Evolutionary conservation across 495 filamentous ascomycete genomes (phyloP), one percentile per base, ranked within the genome.

Genomic region (Podospora appendiculata): DNA sequence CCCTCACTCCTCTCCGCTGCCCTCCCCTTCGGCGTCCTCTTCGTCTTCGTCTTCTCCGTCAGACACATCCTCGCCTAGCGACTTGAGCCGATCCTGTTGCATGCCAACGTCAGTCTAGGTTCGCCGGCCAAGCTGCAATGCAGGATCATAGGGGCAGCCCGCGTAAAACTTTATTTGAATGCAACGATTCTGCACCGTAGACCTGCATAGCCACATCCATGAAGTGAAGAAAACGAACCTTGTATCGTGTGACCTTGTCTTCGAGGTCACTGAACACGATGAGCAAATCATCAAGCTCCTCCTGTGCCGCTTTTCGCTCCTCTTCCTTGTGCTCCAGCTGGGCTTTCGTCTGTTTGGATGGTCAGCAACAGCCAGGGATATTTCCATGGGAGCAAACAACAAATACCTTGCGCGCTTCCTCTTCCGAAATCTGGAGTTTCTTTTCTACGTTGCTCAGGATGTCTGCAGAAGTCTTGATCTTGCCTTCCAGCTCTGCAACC

Each of bases 241-340:
- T 93, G 60, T 93, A 90, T 52, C 81, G 81, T 9, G 77, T 73
- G 53, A 85, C 75, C 74, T 92, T 94, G 46, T 90, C 86, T 66
- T 95, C 89, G n/a, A 93, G 58, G 60, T 95, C 89, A n/a, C 80
- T 86, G 65, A 95, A 86, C 34, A 95, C 83, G 74, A 93, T 87
- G 38, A 95, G 70, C 58, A 95, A 72, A 67, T 95, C 89, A 57
- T 95, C 89, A 33, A 91, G 69, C 62, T 93, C 89, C 18, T 68
- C 58, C 60, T 92, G 87, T 18, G 76, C 77, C 17, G 80, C 69
- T 50, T 79, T 72, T 44, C 79, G 79, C 55, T 85, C 80, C 57
- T 83, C 79, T 60, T 89, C 86, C 59, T 82, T 86, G 52, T 78
- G 68, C 36, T 71, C 66, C 16, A 68, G 14, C 6, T 69, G 58